Evolutionary conservation across 768 basidiomycete genomes (phyloP).

Genomic region (Lentinula sp.): DNA sequence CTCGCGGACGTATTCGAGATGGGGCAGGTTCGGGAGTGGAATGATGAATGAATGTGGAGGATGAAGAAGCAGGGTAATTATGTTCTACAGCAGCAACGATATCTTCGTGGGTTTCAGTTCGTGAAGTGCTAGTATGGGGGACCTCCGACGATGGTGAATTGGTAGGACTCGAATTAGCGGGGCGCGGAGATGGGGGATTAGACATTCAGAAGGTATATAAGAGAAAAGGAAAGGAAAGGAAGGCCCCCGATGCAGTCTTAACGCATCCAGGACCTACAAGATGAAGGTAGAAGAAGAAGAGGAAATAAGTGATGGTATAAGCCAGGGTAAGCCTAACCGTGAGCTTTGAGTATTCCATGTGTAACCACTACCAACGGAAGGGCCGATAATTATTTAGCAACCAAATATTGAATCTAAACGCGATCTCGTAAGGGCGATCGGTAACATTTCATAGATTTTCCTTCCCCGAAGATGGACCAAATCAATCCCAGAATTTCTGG

Average conservation of each 20-base stretch:
- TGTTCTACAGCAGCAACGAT: slow-evolving; percentile 14
- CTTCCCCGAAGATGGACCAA: not conserved
- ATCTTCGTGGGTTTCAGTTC: slow-evolving; percentile 32
- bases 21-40: slow-evolving; percentile 14
- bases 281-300: slow-evolving; percentile 18
- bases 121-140: slow-evolving; percentile 32
- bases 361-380: slow-evolving; percentile 8
- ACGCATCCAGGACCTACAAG: slow-evolving; percentile 33
- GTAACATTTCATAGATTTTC: slow-evolving; percentile 3
- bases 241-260: slow-evolving; percentile 35
- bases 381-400: slow-evolving; percentile 5
- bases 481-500: not conserved
- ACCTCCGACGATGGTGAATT: slow-evolving; percentile 29
- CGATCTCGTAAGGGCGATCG: slow-evolving; percentile 5
- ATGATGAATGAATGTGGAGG: slow-evolving; percentile 17
- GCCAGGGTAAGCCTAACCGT: slow-evolving; percentile 11
- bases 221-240: slow-evolving; percentile 24
- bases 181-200: slow-evolving; percentile 39
- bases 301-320: slow-evolving; percentile 11
- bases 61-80: slow-evolving; percentile 8
- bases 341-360: slow-evolving; percentile 13
- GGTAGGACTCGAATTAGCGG: slow-evolving; percentile 28
- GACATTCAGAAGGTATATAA: slow-evolving; percentile 37
- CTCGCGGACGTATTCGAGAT: slow-evolving; percentile 16
- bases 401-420: slow-evolving; percentile 2